Evolutionary conservation across 1,284 basidiomycete species (phyloP), one percentile per base, ranked within the genome.

Genomic region (Veloporphyrellus conicus): DNA sequence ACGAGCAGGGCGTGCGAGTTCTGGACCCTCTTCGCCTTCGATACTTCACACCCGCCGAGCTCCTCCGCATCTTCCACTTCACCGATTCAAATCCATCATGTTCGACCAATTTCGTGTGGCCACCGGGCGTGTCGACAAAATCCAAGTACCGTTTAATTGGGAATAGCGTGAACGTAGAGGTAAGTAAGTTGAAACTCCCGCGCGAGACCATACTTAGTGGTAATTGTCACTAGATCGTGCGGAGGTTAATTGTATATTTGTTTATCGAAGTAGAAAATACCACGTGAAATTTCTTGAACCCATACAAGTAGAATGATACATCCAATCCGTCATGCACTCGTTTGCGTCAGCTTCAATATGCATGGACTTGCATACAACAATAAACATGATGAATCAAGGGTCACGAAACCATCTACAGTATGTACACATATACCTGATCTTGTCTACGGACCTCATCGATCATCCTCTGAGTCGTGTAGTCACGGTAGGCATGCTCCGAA

Each of bases 111-210:
- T 84, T 87, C 56, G 46, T 60, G 22, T 90, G 85, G 85, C 86
- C 86, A 4, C 56, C 63, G 11, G 61, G 61, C 4, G 64, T 86
- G 8, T 81, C 82, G 3, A 73, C 57, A 1, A 88, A 84, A 63
- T 78, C 81, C 9, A 80, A 79, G 57, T 89, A 90, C 55, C 75
- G 79, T 37, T 67, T 89, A 23, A 82, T 90, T 50, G 87, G 87
- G 19, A 90, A 90, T 60, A 88, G 86, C 50, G 80, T 89, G 6
- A 89, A 89, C 66, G 83, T 89, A 4, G 71, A 71, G 46, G 85
- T 88, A 36, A 49, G 61, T 33, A 39, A 4, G n/a, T n/a, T 23
- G 22, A 8, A 25, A 25, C 23, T 3, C 9, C 10, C 1, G 37
- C 31, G 4, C 6, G 23, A 32, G 32, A 37, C n/a, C 7, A 33